Evolutionary conservation across 805 yeast genomes (phyloP), one percentile per base, ranked within the genome.

Genomic region (Wickerhamiella lipophila): DNA sequence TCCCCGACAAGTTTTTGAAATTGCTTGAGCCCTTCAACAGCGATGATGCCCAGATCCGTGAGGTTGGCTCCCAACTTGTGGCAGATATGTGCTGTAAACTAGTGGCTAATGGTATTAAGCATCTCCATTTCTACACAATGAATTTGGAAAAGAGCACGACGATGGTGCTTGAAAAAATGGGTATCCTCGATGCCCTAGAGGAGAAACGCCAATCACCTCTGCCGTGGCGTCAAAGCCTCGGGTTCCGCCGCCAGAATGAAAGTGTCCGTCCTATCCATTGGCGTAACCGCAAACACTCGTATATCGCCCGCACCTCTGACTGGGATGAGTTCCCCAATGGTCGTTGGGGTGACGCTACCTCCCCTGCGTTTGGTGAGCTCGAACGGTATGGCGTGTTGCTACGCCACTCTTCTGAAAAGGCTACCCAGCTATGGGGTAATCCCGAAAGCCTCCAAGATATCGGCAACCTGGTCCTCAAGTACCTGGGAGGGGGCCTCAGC

Each of bases 271-370:
- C 97, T 15, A 89, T 89, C 53, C 89, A 89, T 66, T 89, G 97
- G 97, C 83, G 85, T 63, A 83, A 86, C 64, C 78, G 96, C 69
- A 88, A 88, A 59, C 83, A 82, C 64, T 79, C 94, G 13, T 89
- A 89, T 63, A 78, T 86, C 53, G 76, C 86, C 43, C 75, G 97
- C 64, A 89, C 96, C 7, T 78, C 92, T 22, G 81, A 82, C 50
- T 92, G 98, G 87, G 98, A 92, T 67, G 98, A 92, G 65, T 92
- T 89, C 61, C 98, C 98, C 46, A 92, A 89, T 65, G 98, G 98
- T 52, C 75, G 98, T 68, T 92, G 96, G 88, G 98, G 98, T 59
- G 96, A 92, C 64, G 84, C 96, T 2, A 73, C 95, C 52, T 92
- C 97, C 39, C 98, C 98, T 3, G 97, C 97, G 1, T 88, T 83